Conservation (phyloP, 305 asterid species). For the Solanum hybrid region DNA sequence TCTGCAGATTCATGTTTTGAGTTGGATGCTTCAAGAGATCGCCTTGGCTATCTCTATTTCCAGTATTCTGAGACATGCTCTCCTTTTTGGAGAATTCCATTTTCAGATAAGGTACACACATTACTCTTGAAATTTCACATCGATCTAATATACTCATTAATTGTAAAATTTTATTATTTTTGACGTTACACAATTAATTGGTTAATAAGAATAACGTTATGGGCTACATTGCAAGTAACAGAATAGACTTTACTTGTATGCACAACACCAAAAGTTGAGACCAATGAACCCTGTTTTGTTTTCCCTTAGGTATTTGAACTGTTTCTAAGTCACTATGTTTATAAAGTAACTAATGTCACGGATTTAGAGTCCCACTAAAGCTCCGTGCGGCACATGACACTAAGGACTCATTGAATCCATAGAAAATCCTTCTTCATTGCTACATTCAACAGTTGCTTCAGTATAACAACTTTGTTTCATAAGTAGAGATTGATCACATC, state of each 20-base stretch:
- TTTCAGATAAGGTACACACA: constrained; percentile 22
- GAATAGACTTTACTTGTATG: not conserved
- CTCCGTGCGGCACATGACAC: not conserved
- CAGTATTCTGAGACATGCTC: constrained; percentile 19
- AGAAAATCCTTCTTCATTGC: too few relatives aligned
- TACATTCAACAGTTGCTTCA: too few relatives aligned
- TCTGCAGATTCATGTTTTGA: not conserved
- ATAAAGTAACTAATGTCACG: not conserved
- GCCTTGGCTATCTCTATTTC: constrained; percentile 19
- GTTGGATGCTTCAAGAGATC: not conserved
- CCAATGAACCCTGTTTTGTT: not conserved
- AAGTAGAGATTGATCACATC: too few relatives aligned
- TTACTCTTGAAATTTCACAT: not conserved
- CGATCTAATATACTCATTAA: too few relatives aligned
- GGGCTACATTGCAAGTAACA: not conserved
- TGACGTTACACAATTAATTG: not conserved
- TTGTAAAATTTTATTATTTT: not conserved
- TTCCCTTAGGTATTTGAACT: not conserved
- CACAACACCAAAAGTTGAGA: not conserved
- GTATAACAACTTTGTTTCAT: too few relatives aligned
- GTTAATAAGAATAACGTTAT: not conserved
- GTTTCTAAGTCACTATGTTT: not conserved
- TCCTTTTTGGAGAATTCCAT: constrained; percentile 28
- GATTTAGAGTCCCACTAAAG: not conserved
- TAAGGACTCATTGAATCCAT: too few relatives aligned